Evolutionary conservation across 805 yeast genomes (phyloP), one percentile per base, ranked within the genome.

Genomic region (Kluyveromyces starmeri): DNA sequence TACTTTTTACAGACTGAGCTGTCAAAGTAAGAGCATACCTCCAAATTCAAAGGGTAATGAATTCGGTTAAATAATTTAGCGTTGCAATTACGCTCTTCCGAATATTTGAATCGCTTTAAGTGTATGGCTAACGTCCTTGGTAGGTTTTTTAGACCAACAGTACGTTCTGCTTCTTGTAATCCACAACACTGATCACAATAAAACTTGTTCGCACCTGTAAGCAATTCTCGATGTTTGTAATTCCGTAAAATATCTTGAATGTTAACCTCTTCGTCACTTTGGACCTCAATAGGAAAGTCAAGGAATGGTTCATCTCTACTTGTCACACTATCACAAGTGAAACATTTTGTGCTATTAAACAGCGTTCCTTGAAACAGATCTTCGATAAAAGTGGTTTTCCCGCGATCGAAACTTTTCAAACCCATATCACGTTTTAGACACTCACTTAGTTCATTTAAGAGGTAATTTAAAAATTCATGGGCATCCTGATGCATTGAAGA

Each of bases 401-500:
- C 71, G 18, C 44, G 61, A 58, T 47, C 44, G 10, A 27, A 23
- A 11, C 32, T 32, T 2, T 36, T 36, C 3, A 31, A 27, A 3
- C 38, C 40, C 16, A 37, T 32, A 7, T 39, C 40, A 25, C 18
- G 52, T 46, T 46, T 67, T 59, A 58, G 35, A 20, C 47, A 51
- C 18, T 71, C 73, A 32, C 82, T 63, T 12, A 81, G 68, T 42
- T 83, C 86, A 57, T 92, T 92, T 35, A 92, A 64, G 45, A 88
- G 55, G 51, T 83, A 88, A 55, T 88, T 89, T 52, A 88, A 69
- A 58, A 92, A 92, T 60, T 92, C 98, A 59, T 92, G 98, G 4
- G 97, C 96, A 64, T 92, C 98, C 54, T 92, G 98, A 55, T 92
- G 98, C 95, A 86, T 88, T 27, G 83, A 77, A 38, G 85, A 79